Percentiles rank a stretch among this genome's conserved stretches.
These are phyloP conservation scores for Backusella liffmaniae DNA, from an alignment of 192 early-diverging fungal genomes.

Conservation along the genomic window DNA sequence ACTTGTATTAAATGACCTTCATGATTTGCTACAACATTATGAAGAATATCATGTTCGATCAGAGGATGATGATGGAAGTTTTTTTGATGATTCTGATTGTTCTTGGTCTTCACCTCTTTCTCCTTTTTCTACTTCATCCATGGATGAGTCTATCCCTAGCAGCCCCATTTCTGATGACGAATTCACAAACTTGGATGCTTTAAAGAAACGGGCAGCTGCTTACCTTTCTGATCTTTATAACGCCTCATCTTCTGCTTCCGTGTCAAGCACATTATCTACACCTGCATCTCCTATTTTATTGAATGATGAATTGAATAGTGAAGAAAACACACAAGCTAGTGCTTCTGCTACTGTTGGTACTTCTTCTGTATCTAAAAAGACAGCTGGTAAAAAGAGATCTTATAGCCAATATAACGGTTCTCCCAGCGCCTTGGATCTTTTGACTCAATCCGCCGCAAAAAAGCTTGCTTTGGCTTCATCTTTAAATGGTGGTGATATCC, in stretches of 20 bases:
- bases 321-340: too few relatives aligned
- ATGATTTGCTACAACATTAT: constrained; percentile 94
- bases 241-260: constrained; percentile 4
- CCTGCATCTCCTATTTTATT: constrained; percentile 5
- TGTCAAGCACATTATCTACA: not conserved
- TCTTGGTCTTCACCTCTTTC: constrained; percentile 15
- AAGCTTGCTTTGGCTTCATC: constrained; percentile 30
- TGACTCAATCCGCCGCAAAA: constrained; percentile 28
- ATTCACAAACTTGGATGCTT: constrained; percentile 20
- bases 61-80: constrained; percentile 57
- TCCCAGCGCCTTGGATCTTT: constrained; percentile 21
- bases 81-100: constrained; percentile 36
- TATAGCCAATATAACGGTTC: constrained; percentile 11
- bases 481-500: constrained; percentile 15
- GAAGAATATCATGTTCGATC: constrained; percentile 92
- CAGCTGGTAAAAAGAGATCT: constrained; percentile 20
- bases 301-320: not conserved
- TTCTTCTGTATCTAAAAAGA: constrained; percentile 5
- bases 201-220: constrained; percentile 31
- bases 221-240: constrained; percentile 28
- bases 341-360: not conserved
- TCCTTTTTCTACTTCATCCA: constrained; percentile 13
- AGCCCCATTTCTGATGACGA: constrained; percentile 16
- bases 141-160: constrained; percentile 13
- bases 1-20: constrained; percentile 80